Evolutionary conservation across 768 basidiomycete genomes (phyloP), one percentile per base, ranked within the genome.

Genomic region (Asterophora lycoperdoides): DNA sequence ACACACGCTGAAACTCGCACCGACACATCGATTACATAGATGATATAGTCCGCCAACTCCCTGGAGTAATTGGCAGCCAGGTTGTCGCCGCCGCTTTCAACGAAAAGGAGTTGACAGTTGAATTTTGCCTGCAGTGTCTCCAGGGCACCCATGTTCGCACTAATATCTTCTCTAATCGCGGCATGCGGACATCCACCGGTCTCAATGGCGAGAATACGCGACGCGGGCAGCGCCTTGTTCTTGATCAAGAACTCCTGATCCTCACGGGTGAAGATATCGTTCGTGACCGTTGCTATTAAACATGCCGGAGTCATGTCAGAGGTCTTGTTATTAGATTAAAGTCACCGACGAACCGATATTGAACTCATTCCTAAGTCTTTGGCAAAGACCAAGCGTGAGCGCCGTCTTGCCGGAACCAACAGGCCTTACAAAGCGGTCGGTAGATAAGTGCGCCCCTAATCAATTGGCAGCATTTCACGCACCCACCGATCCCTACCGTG

Each of bases 341-440:
- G 36, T 41, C 41, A 37, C 40, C 38, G 33, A 58, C 79, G 51
- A 51, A 92, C 94, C 95, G 41, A 99, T 91, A 64, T 99, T 99
- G 64, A 89, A 90, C 52, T 86, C 80, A 28, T 78, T 78, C 50
- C 95, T 78, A 41, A 98, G 71, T 38, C 73, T 77, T 63, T 84
- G 78, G 70, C 95, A 97, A 14, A 99, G 77, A 1, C 89, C 90
- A 42, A 99, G 81, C 2, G 93, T 89, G 56, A 97, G 69, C 0
- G 95, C 95, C 0, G 95, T 97, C 74, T 99, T 98, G 3, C 95
- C 95, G 2, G 94, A 96, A 8, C 94, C 94, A n/a, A 98, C 94
- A 1, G 94, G 94, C 0, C 94, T 96, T 54, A 33, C 33, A 42
- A n/a, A 42, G 26, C 32, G 30, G 8, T 32, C 11, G 28, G 26